These are phyloP conservation scores for Phaeoacremonium minimum DNA, from an alignment of 2,329 filamentous ascomycete species.

Conservation along the genomic window DNA sequence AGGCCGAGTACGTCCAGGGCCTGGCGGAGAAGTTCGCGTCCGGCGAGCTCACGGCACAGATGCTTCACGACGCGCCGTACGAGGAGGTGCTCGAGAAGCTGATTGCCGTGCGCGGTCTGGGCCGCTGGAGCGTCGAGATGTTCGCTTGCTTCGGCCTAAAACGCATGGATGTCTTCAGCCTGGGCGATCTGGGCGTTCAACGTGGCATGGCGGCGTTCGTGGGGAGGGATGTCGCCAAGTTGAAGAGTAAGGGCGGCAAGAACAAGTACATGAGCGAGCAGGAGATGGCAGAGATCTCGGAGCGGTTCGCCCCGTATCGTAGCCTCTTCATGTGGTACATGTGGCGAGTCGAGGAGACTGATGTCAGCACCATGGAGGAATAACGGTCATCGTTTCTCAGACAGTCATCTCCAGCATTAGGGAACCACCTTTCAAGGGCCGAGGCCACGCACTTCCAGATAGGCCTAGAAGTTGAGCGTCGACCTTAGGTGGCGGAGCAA, in stretches of 20 bases:
- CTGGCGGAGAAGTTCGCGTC: conserved; percentile 75
- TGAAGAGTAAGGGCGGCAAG: conserved; percentile 82
- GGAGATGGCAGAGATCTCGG: conserved; percentile 83
- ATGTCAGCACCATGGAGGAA: conserved; percentile 58
- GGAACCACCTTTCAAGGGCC: no score
- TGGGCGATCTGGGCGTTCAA: conserved; percentile 91
- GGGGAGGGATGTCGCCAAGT: conserved; percentile 76
- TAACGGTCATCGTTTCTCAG: no score
- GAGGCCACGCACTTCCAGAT: no score
- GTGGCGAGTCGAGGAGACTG: conserved; percentile 82
- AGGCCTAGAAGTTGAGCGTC: no score
- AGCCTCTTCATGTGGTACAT: conserved; percentile 98
- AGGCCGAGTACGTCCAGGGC: conserved; percentile 90
- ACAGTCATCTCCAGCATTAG: no score
- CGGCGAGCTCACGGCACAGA: conserved; percentile 70
- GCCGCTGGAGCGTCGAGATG: conserved; percentile 94
- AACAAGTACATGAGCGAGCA: conserved; percentile 97
- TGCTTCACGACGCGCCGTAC: conserved; percentile 76
- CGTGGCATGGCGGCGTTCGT: conserved; percentile 86
- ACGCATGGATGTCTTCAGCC: conserved; percentile 87
- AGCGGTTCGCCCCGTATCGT: conserved; percentile 79
- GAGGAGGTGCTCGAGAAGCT: conserved; percentile 81
- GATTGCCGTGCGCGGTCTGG: conserved; percentile 81
- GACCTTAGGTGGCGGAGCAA: no score
- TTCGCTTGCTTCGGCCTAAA: conserved; percentile 96